Conservation (phyloP, 2,329 filamentous ascomycete genomes). For the Phoma sp. region DNA sequence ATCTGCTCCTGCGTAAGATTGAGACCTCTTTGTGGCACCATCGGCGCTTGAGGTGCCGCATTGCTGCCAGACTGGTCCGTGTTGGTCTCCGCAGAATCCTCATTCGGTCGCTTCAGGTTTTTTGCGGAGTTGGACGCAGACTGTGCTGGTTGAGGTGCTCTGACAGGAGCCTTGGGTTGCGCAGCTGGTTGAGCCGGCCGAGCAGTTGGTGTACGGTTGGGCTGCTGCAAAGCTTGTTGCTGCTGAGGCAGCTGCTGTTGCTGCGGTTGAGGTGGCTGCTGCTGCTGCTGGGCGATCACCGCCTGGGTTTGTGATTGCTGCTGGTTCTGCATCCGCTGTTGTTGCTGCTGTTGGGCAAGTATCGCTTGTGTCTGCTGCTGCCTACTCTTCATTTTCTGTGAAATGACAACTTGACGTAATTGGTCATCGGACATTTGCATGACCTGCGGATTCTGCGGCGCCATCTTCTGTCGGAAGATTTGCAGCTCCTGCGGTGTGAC, state of each 20-base stretch:
- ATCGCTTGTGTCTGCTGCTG: constrained; percentile 25
- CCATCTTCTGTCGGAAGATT: constrained; percentile 43
- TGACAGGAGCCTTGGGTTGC: constrained; percentile 26
- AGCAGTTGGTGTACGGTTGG: constrained; percentile 5
- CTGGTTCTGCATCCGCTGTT: constrained; percentile 9
- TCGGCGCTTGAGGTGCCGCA: constrained; percentile 44
- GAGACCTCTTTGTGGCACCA: constrained; percentile 41
- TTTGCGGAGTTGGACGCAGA: constrained; percentile 22
- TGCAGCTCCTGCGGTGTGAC: constrained; percentile 51
- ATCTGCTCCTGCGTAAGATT: constrained; percentile 45
- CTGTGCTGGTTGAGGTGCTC: constrained; percentile 30
- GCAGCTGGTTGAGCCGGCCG: constrained; percentile 7
- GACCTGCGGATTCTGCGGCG: constrained; percentile 27
- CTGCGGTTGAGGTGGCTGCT: constrained; percentile 7
- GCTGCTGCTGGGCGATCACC: background rate
- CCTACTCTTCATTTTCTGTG: constrained; percentile 30
- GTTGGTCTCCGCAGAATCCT: constrained; percentile 50
- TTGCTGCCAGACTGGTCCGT: constrained; percentile 29
- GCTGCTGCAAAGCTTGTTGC: constrained; percentile 7
- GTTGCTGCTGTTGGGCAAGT: constrained; percentile 8
- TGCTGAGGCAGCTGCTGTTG: constrained; percentile 29
- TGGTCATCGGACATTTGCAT: constrained; percentile 37
- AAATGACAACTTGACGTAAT: constrained; percentile 33
- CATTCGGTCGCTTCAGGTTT: constrained; percentile 48
- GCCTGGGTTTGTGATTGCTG: constrained; percentile 27